Base-by-base conservation (phyloP, 805 yeast genomes). In the Ogataea dorogensis region DNA sequence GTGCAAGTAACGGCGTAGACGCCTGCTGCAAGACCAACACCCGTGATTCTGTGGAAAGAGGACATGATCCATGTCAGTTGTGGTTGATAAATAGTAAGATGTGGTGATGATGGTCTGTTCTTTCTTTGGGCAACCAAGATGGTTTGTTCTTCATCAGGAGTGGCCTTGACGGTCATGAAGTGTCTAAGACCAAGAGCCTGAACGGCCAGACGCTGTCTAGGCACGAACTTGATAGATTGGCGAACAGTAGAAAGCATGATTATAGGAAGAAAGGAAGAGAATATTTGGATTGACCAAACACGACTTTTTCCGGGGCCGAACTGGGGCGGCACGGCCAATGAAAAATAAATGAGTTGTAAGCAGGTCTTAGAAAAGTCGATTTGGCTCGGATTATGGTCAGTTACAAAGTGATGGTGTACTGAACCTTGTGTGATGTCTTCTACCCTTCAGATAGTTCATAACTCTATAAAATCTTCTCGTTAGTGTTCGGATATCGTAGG, bases 101-200 rank as follows among this genome's bases (percentile, higher is more conserved):
- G 95, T 38, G 98, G 98, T 19, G 96, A 87, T 11, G 75, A 65
- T 21, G 98, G 98, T 68, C 98, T 81, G 67, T 78, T 75, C 49
- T 71, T 75, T 64, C 98, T 79, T 71, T 91, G 98, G 36, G 79
- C 78, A 38, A 77, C 72, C 44, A 91, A 73, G 38, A 88, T 71
- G 22, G 73, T 74, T 48, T 83, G 74, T 53, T 84, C 94, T 49
- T 77, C 77, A 17, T 67, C 75, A 26, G 71, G 69, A 22, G 86
- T 65, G 32, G 87, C 73, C 45, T 63, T 59, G 42, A 75, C 71
- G 10, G 80, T 70, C 37, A 58, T 28, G 33, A 64, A 30, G 22
- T 38, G 35, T 56, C 68, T 63, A n/a, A 43, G 22, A 31, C 33
- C 48, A 8, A 44, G 25, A 11, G 48, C 42, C 44, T 42, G 24